phyloP scores from a whole-genome alignment of 2,329 filamentous ascomycete genomes.

The Cordyceps sp. region DNA sequence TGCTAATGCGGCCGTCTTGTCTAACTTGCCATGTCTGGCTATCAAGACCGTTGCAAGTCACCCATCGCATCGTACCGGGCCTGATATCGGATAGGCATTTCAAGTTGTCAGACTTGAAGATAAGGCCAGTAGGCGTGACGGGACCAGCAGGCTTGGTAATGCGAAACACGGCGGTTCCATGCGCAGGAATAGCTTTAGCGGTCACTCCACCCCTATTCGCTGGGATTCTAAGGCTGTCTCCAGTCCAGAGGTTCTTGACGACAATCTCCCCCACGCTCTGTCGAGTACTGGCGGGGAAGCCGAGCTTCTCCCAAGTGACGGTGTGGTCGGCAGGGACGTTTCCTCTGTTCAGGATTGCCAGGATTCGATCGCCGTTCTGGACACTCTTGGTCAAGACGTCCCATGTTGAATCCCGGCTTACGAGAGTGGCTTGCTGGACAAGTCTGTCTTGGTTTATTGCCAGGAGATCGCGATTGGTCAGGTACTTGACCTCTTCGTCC shows the following conservation, averaged over 20 bases:
- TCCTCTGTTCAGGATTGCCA: constrained; percentile 29
- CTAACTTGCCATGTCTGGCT: constrained; percentile 24
- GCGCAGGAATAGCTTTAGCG: constrained; percentile 14
- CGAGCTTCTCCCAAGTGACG: constrained; percentile 18
- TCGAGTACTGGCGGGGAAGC: constrained; percentile 13
- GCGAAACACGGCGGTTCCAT: constrained; percentile 24
- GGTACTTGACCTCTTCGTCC: constrained; percentile 15
- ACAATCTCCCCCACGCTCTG: constrained; percentile 9
- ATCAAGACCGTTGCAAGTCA: constrained; percentile 18
- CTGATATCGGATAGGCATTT: constrained; percentile 21
- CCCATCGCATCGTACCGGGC: constrained; percentile 13
- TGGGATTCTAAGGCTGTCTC: constrained; percentile 8
- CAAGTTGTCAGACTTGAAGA: constrained; percentile 29
- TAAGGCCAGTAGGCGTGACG: constrained; percentile 25
- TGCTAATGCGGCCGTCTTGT: constrained; percentile 17
- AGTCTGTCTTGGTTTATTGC: constrained; percentile 23
- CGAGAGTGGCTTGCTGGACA: constrained; percentile 27
- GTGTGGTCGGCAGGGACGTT: constrained; percentile 10
- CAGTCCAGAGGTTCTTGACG: constrained; percentile 27
- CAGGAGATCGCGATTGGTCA: constrained; percentile 24
- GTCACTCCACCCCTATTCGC: constrained; percentile 7
- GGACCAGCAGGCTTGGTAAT: constrained; percentile 15
- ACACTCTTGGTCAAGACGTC: constrained; percentile 29
- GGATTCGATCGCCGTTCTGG: constrained; percentile 26
- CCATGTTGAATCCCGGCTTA: constrained; percentile 22